Conservation (phyloP, 164 flowering plant species). For the Sedum album region DNA sequence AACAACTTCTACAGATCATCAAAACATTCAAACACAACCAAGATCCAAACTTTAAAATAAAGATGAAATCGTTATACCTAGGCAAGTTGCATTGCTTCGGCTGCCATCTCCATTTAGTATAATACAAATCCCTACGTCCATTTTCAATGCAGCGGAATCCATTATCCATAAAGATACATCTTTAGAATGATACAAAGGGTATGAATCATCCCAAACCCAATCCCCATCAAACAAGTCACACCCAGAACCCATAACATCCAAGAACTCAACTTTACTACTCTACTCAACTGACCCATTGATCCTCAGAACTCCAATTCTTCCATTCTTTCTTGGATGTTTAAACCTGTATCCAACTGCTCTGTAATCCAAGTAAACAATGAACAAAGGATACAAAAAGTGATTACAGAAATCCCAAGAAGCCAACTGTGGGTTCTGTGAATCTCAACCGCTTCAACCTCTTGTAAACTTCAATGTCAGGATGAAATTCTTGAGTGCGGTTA, state of each 20-base stretch:
- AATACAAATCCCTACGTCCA: background rate
- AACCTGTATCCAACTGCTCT: too few species aligned
- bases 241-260: background rate
- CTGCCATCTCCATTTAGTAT: background rate
- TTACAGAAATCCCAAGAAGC: background rate
- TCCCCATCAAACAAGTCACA: background rate
- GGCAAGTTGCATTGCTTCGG: background rate
- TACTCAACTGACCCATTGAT: background rate
- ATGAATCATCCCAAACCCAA: background rate
- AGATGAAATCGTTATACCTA: background rate
- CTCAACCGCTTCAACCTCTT: background rate
- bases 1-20: too few species aligned
- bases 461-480: background rate
- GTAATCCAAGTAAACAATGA: background rate
- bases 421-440: background rate
- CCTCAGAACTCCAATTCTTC: background rate
- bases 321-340: too few species aligned
- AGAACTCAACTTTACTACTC: background rate
- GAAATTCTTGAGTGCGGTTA: background rate
- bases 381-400: background rate
- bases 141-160: background rate
- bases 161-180: background rate
- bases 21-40: background rate
- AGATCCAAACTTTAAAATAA: background rate
- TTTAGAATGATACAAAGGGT: constrained; percentile 3